These are phyloP conservation scores for Vitis labrusca DNA, from an alignment of 164 flowering plant species.

Conservation along the genomic window DNA sequence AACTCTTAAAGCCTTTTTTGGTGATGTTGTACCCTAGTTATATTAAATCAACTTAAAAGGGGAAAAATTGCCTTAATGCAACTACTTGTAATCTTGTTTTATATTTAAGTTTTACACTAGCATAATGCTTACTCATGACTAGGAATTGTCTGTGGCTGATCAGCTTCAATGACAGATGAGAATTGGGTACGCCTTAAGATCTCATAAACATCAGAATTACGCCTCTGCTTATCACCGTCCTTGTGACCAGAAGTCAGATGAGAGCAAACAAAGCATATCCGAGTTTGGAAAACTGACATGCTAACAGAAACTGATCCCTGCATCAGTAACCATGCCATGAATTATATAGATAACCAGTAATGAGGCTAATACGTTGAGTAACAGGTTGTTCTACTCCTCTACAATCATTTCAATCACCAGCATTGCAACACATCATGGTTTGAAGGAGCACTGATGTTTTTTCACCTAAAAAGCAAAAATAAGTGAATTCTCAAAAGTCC, in stretches of 20 bases:
- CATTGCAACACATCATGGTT: background rate
- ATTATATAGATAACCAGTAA: slow-evolving; percentile 4
- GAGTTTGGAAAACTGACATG: slow-evolving; percentile 85
- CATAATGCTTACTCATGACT: slow-evolving; percentile 77
- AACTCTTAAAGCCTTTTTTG: too few species aligned
- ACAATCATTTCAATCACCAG: background rate
- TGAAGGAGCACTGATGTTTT: background rate
- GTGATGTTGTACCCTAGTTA: too few species aligned
- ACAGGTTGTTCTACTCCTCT: background rate
- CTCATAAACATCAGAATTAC: slow-evolving; percentile 85
- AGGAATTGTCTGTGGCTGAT: slow-evolving; percentile 81
- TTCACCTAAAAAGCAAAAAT: too few species aligned
- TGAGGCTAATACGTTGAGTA: background rate
- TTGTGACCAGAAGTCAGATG: slow-evolving; percentile 93
- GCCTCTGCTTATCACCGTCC: slow-evolving; percentile 78
- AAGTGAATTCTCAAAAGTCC: slow-evolving; percentile 1
- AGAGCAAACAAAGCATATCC: slow-evolving; percentile 91
- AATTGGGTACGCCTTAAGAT: slow-evolving; percentile 79
- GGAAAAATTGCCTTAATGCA: too few species aligned
- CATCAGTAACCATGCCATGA: slow-evolving; percentile 17
- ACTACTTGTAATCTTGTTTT: too few species aligned
- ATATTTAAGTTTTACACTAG: background rate
- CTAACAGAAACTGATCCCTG: slow-evolving; percentile 98
- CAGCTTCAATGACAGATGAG: slow-evolving; percentile 55
- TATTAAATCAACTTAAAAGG: too few species aligned